Evolutionary conservation across 148 eudicot species (phyloP).

Genomic region (Nepenthes mirabilis): DNA sequence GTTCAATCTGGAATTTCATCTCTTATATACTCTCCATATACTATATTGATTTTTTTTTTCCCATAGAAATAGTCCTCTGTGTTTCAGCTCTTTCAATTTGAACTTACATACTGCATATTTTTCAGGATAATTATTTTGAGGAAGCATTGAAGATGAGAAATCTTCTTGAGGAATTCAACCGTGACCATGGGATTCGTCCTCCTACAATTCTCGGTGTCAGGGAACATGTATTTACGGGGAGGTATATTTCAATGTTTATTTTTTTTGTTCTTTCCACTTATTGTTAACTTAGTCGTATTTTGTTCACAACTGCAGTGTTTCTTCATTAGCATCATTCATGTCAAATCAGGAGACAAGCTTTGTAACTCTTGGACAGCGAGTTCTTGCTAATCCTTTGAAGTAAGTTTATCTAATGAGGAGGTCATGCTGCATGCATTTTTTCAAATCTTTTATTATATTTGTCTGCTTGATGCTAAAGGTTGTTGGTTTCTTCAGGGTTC

Average conservation of each 20-base stretch:
- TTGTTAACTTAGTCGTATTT: constrained; percentile 3
- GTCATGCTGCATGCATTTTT: not conserved
- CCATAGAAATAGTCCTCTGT: too few species aligned
- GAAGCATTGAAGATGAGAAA: constrained; percentile 98
- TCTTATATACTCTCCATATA: too few species aligned
- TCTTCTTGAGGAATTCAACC: constrained; percentile 85
- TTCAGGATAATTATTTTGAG: constrained; percentile 95
- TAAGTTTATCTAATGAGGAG: constrained; percentile 22
- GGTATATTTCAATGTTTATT: constrained; percentile 26
- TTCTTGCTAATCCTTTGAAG: constrained; percentile 95
- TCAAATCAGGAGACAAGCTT: constrained; percentile 94
- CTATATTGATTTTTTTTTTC: not conserved
- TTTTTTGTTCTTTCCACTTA: constrained; percentile 1
- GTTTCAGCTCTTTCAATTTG: not conserved
- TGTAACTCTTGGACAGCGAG: constrained; percentile 98
- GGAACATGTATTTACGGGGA: constrained; percentile 98
- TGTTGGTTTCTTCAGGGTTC: constrained; percentile 46
- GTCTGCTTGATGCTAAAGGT: constrained; percentile 3
- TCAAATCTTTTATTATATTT: not conserved
- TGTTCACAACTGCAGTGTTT: constrained; percentile 58
- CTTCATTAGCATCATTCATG: constrained; percentile 97
- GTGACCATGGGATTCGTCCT: constrained; percentile 72
- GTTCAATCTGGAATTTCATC: too few species aligned
- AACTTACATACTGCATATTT: constrained; percentile 4
- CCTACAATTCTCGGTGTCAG: constrained; percentile 95